Conservation (phyloP, 257 asterid species). For the Hygrophila difformis region DNA sequence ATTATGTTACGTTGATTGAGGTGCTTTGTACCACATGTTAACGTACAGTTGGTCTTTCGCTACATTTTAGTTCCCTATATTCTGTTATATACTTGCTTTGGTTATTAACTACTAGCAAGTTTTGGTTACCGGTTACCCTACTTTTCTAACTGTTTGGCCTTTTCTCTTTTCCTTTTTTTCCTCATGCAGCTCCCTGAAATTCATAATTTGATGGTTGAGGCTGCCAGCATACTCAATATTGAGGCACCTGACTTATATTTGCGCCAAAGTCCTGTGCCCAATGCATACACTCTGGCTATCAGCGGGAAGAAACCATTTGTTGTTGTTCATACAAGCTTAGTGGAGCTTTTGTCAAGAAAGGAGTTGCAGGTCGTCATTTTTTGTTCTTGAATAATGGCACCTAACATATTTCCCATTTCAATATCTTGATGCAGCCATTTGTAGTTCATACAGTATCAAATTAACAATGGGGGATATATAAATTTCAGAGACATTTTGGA, state of each 20-base stretch:
- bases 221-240: conserved; percentile 51
- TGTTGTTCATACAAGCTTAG: conserved; percentile 90
- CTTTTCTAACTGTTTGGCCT: conserved; percentile 6
- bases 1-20: neutral
- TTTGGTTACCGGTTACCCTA: neutral
- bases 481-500: conserved; percentile 5
- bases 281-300: conserved; percentile 88
- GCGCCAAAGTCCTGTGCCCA: conserved; percentile 91
- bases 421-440: too few species aligned
- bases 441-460: too few species aligned
- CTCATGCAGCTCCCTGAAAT: conserved; percentile 71
- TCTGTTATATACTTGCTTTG: neutral
- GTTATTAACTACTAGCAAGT: conserved; percentile 1
- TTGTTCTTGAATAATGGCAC: neutral
- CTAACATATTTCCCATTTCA: conserved; percentile 1
- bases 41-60: too few species aligned
- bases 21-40: too few species aligned
- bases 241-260: conserved; percentile 84
- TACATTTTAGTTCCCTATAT: too few species aligned
- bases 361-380: conserved; percentile 68
- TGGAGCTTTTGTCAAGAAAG: conserved; percentile 76
- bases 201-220: conserved; percentile 66
- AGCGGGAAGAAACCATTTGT: conserved; percentile 91
- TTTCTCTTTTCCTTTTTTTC: conserved; percentile 7
- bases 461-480: too few species aligned